phyloP scores from a whole-genome alignment of 495 filamentous ascomycete species.

The Daldinia decipiens region DNA sequence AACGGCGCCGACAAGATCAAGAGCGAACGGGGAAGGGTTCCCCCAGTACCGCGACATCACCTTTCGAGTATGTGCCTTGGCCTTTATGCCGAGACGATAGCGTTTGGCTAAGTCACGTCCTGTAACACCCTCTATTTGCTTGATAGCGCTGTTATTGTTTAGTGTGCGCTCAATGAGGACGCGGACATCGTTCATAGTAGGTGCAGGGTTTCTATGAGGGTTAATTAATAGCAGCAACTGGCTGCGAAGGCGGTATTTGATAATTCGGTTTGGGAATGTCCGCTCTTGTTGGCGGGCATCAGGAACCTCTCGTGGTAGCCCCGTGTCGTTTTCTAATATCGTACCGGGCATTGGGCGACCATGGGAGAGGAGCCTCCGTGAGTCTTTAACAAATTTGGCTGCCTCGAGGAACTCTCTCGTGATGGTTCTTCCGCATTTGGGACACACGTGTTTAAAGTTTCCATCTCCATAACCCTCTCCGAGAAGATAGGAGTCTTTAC shows the following conservation, averaged over 20 bases:
- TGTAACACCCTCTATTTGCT: constrained; percentile 43
- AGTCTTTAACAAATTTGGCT: constrained; percentile 67
- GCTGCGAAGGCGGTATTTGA: constrained; percentile 55
- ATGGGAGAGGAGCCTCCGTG: constrained; percentile 54
- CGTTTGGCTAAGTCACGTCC: constrained; percentile 5
- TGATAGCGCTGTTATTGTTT: constrained; percentile 38
- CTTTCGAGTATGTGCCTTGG: constrained; percentile 67
- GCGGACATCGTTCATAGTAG: constrained; percentile 57
- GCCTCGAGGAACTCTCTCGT: constrained; percentile 65
- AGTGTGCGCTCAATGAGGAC: constrained; percentile 57
- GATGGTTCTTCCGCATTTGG: constrained; percentile 61
- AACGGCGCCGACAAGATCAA: constrained; percentile 82
- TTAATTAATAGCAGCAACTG: constrained; percentile 51
- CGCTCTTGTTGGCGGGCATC: constrained; percentile 43
- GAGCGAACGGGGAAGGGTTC: constrained; percentile 73
- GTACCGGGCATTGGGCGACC: constrained; percentile 73
- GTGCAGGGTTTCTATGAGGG: constrained; percentile 31
- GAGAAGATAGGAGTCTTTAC: constrained; percentile 36
- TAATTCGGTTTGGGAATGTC: constrained; percentile 70
- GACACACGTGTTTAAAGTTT: constrained; percentile 58
- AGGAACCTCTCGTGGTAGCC: constrained; percentile 44
- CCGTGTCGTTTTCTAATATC: constrained; percentile 56
- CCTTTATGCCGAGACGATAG: constrained; percentile 32
- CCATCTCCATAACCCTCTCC: constrained; percentile 75
- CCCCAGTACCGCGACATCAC: constrained; percentile 87